Evolutionary conservation across 2,329 filamentous ascomycete species (phyloP).

Genomic region (Didymosphaeria variabile): DNA sequence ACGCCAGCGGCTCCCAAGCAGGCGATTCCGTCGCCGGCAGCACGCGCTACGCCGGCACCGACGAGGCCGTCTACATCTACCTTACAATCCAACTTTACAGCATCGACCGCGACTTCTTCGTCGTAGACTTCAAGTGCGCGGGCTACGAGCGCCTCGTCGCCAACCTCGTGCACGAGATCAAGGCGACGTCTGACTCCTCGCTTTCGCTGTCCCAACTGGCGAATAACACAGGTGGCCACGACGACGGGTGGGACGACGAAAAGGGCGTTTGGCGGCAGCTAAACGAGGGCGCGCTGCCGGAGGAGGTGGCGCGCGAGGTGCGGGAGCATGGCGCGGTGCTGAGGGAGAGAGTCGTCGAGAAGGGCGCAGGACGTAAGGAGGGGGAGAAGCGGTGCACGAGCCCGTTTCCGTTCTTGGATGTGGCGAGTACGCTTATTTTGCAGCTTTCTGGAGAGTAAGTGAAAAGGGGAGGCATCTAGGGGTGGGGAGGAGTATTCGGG

Average conservation of each 20-base stretch:
- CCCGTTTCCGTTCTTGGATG: slow-evolving; percentile 94
- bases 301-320: slow-evolving; percentile 40
- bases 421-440: slow-evolving; percentile 90
- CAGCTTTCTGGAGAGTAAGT: slow-evolving; percentile 66
- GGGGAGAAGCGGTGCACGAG: slow-evolving; percentile 96
- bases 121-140: slow-evolving; percentile 98
- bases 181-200: slow-evolving; percentile 31
- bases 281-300: slow-evolving; percentile 43
- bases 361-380: slow-evolving; percentile 60
- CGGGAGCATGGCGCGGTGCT: slow-evolving; percentile 45
- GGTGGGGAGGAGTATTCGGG: too few relatives aligned
- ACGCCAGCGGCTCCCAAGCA: slow-evolving; percentile 21
- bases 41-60: slow-evolving; percentile 49
- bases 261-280: slow-evolving; percentile 46
- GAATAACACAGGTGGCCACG: slow-evolving; percentile 29
- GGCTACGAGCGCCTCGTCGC: slow-evolving; percentile 88
- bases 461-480: too few relatives aligned
- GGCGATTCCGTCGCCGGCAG: slow-evolving; percentile 27
- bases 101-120: slow-evolving; percentile 89
- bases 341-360: slow-evolving; percentile 51
- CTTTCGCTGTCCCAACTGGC: slow-evolving; percentile 29
- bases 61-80: slow-evolving; percentile 86
- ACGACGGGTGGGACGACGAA: slow-evolving; percentile 47
- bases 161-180: slow-evolving; percentile 53
- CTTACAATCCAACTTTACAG: slow-evolving; percentile 77